These are phyloP conservation scores for Arachis monticola DNA, from an alignment of 331 rosid species.

Conservation along the genomic window DNA sequence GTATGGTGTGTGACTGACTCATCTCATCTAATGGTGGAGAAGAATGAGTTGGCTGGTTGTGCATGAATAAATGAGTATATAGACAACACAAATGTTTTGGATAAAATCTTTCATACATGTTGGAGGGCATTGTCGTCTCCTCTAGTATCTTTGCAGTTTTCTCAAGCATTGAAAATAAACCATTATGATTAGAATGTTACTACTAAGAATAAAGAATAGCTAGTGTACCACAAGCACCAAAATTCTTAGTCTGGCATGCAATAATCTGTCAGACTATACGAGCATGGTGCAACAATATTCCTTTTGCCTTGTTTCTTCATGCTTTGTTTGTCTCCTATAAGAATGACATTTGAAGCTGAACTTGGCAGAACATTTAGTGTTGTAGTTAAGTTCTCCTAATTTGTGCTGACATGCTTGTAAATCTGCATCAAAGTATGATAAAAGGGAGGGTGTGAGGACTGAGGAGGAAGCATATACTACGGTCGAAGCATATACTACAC, in stretches of 20 bases:
- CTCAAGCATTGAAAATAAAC: no score
- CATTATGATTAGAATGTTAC: not conserved
- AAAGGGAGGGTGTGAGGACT: no score
- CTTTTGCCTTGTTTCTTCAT: slow-evolving; percentile 33
- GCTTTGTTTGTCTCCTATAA: slow-evolving; percentile 35
- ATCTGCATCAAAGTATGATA: not conserved
- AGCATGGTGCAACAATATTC: slow-evolving; percentile 67
- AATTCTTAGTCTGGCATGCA: slow-evolving; percentile 54
- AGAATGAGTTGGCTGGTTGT: no score
- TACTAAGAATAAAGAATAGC: not conserved
- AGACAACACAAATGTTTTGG: no score
- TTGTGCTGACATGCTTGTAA: not conserved
- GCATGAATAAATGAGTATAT: no score
- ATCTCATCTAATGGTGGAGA: no score
- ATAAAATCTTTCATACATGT: no score
- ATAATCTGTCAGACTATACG: slow-evolving; percentile 61
- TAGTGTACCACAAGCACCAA: slow-evolving; percentile 48
- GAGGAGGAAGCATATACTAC: no score
- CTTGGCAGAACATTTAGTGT: slow-evolving; percentile 37
- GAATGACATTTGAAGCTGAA: slow-evolving; percentile 39
- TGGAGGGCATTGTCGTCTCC: no score
- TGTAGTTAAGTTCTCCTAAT: not conserved
- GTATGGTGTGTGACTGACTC: no score
- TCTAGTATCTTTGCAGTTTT: no score
- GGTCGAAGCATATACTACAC: no score